Base-by-base conservation (phyloP, 2,329 filamentous ascomycete genomes). In the Tolypocladium paradoxum region DNA sequence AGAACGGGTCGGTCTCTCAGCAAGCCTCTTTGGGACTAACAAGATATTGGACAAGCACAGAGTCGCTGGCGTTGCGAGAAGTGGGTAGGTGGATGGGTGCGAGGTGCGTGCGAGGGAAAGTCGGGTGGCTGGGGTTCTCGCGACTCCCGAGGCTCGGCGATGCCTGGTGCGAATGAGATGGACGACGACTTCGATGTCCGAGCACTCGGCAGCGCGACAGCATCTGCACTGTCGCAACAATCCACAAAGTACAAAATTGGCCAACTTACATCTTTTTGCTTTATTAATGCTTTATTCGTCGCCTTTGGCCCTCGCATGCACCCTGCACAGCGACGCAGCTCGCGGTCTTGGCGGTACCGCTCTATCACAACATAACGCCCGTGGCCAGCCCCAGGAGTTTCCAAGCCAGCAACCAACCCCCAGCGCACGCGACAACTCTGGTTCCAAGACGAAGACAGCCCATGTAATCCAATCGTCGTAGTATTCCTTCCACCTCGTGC, bases 341-440 rank as follows among this genome's bases (percentile, higher is more conserved):
- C 37, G 36, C 51, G 47, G 31, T 50, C 16, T n/a, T 45, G 36
- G 46, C 35, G 36, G 64, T 67, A 64, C 57, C 56, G 54, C 56
- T 46, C 56, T 65, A 67, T 56, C 64, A 60, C 18, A 36, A 59
- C 38, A 53, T 64, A 62, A 66, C 62, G 61, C 52, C 51, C 40
- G n/a, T 49, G 51, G 50, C 53, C 49, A 33, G 49, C 6, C 46
- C 11, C 18, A 24, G 5, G 34, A 36, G 48, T 35, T 6, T 36
- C 40, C 40, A 45, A n/a, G 16, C 40, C 40, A 45, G 40, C 22
- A 45, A 24, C 24, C 22, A 45, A 24, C 24, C 24, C 31, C 31
- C 9, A 11, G 31, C 29, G 29, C 29, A 8, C 29, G 29, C 29
- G 6, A 29, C 29, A 29, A 2, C 24, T 45, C 11, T 45, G 16